Evolutionary conservation across 2,329 filamentous ascomycete species (phyloP).

Genomic region (Fusarium guadeloupense): DNA sequence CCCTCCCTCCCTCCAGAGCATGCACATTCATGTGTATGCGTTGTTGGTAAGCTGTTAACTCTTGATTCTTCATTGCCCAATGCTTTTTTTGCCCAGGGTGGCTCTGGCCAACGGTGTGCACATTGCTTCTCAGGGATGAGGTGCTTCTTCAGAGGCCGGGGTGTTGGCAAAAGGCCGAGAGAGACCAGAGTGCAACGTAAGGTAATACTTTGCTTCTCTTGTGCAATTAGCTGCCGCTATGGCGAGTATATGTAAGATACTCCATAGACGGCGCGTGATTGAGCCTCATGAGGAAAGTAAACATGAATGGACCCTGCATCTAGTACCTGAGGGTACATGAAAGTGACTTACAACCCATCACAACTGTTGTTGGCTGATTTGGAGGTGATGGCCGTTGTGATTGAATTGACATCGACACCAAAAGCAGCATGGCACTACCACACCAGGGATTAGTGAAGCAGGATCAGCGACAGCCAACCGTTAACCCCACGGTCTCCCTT

Average conservation of each 20-base stretch:
- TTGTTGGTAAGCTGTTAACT: too few relatives aligned
- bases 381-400: constrained; percentile 10
- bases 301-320: constrained; percentile 5
- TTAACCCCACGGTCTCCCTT: constrained; percentile 41
- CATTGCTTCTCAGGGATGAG: constrained; percentile 23
- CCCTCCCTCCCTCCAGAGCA: too few relatives aligned
- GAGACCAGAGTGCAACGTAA: constrained; percentile 2
- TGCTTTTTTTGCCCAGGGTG: constrained; percentile 24
- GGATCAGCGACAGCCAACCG: constrained; percentile 42
- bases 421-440: not conserved
- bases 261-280: constrained; percentile 17
- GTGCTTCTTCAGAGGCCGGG: constrained; percentile 12
- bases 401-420: constrained; percentile 23
- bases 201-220: not conserved
- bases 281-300: constrained; percentile 6
- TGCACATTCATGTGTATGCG: too few relatives aligned
- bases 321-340: constrained; percentile 18
- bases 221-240: constrained; percentile 36
- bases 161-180: constrained; percentile 24
- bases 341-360: constrained; percentile 16
- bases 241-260: constrained; percentile 23
- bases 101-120: constrained; percentile 32
- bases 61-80: constrained; percentile 26
- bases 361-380: constrained; percentile 10
- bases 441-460: constrained; percentile 16